Evolutionary conservation across 2,329 filamentous ascomycete species (phyloP).

Genomic region (Colletotrichum godetiae): DNA sequence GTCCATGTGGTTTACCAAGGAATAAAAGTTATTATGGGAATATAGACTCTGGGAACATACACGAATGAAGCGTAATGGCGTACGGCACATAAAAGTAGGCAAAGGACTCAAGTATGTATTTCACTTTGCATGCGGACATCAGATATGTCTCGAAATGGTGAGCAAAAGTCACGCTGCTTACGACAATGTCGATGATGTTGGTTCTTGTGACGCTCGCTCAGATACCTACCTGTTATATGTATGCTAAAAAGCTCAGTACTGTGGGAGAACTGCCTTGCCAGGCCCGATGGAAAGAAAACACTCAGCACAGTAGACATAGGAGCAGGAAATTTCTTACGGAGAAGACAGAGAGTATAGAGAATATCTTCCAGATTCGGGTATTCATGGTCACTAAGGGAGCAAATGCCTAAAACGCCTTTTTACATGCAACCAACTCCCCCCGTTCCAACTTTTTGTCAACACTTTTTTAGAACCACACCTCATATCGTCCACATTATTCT

Average conservation of each 20-base stretch:
- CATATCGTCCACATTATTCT: conserved; percentile 54
- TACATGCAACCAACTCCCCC: conserved; percentile 35
- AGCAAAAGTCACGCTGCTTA: background rate
- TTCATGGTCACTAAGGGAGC: conserved; percentile 34
- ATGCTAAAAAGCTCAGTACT: too few relatives aligned
- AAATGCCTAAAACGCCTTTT: conserved; percentile 37
- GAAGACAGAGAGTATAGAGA: background rate
- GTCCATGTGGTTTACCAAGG: background rate
- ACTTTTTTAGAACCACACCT: background rate
- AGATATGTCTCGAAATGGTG: background rate
- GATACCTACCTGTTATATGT: too few relatives aligned
- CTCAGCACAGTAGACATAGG: background rate
- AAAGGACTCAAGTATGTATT: conserved; percentile 17
- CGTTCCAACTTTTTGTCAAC: conserved; percentile 26
- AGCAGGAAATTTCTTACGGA: too few relatives aligned
- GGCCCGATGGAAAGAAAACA: background rate
- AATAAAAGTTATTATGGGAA: background rate
- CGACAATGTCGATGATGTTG: background rate
- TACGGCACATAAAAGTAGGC: conserved; percentile 33
- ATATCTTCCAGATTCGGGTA: conserved; percentile 33
- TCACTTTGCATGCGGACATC: conserved; percentile 9
- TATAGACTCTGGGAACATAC: conserved; percentile 24
- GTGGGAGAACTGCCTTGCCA: too few relatives aligned
- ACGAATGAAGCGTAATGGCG: conserved; percentile 26
- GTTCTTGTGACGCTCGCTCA: background rate